Base-by-base conservation (phyloP, 345 rosid species). In the Lumnitzera racemosa region DNA sequence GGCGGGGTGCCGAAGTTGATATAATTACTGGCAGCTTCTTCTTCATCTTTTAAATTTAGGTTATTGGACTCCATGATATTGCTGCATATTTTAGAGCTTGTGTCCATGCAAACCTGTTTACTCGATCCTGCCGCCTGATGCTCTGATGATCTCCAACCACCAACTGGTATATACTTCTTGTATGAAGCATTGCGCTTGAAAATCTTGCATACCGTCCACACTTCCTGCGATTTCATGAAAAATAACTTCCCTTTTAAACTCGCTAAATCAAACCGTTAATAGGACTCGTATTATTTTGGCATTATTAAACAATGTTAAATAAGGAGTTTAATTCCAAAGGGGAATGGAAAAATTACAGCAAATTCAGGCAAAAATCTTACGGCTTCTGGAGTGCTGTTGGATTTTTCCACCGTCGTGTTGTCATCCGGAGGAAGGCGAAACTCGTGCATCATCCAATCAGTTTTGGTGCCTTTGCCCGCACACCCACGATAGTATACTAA, bases 391-490 rank as follows among this genome's bases (percentile, higher is more conserved):
- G 64, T 9, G 43, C 10, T 36, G 43, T 71, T 61, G 55, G 67
- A 23, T 70, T 71, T 72, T 43, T 62, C 52, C 61, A 31, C 62
- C 67, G 61, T 69, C 53, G 65, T 61, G 20, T 51, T 25, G 25
- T 56, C 52, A 2, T 74, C 24, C 17, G 12, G 7, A 5, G 97
- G 95, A 24, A 92, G 95, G 63, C 98, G 96, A 77, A 92, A 92
- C 71, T 92, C 98, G 24, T 92, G 90, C 98, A 92, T 92, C 98
- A 92, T 92, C 98, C 98, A 92, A 53, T 89, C 97, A 2, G 98
- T 89, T 70, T 92, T 92, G 74, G 74, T 89, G 57, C 97, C 98
- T 83, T 92, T 92, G 11, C 96, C 96, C 0, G 98, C 98, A 7
- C 79, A 76, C 56, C 98, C 98, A 0, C 94, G 78, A 65, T 92